These are phyloP conservation scores for Linum tenue DNA, from an alignment of 345 rosid species.

Conservation along the genomic window DNA sequence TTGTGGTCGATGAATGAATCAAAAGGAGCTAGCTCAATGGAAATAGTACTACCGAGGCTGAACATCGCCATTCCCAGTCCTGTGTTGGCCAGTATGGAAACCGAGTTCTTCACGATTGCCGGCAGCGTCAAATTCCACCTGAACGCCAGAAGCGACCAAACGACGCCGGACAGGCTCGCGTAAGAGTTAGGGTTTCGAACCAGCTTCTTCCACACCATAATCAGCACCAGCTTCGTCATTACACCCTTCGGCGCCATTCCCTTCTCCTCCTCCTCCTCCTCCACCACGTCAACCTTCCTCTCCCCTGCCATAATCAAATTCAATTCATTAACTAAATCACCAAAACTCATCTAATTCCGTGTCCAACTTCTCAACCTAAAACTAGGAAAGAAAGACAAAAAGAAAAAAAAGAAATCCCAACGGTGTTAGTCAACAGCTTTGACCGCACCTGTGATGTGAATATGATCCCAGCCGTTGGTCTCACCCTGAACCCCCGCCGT, in stretches of 20 bases:
- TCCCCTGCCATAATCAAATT: conserved; percentile 45
- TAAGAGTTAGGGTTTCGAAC: conserved; percentile 71
- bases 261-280: conserved; percentile 27
- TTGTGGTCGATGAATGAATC: too few species aligned
- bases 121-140: conserved; percentile 21
- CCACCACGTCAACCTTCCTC: conserved; percentile 30
- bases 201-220: conserved; percentile 76
- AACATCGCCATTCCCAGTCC: conserved; percentile 33
- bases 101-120: conserved; percentile 17
- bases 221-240: conserved; percentile 58
- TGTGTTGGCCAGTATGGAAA: conserved; percentile 22
- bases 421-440: neutral
- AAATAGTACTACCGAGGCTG: conserved; percentile 18
- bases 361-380: too few species aligned
- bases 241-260: conserved; percentile 73
- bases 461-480: conserved; percentile 3
- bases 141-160: conserved; percentile 60
- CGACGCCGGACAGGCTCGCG: conserved; percentile 54
- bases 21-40: neutral
- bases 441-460: conserved; percentile 27
- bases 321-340: conserved; percentile 44
- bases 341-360: too few species aligned
- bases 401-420: too few species aligned
- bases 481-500: conserved; percentile 27
- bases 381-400: too few species aligned